Conservation (phyloP, 2,329 filamentous ascomycete genomes). For the Eutypella sp. region DNA sequence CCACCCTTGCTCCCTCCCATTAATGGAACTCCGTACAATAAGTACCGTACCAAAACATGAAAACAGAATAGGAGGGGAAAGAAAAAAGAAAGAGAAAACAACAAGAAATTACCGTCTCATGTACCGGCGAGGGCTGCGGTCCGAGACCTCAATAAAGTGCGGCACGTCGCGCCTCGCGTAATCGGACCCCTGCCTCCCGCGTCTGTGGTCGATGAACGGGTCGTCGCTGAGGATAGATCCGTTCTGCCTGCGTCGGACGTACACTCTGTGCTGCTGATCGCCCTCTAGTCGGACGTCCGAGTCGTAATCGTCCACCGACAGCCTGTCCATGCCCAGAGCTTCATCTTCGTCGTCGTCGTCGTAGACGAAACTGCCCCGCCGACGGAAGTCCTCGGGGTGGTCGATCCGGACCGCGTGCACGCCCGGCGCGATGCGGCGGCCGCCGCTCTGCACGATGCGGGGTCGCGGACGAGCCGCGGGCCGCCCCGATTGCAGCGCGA, state of each 20-base stretch:
- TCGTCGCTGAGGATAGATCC: slow-evolving; percentile 20
- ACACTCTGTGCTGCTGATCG: slow-evolving; percentile 11
- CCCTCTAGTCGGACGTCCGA: slow-evolving; percentile 4
- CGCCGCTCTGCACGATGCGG: not conserved
- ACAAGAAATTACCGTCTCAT: not conserved
- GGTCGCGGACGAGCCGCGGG: not conserved
- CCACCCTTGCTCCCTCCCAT: too few species aligned
- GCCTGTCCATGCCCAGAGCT: slow-evolving; percentile 3
- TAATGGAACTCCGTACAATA: too few species aligned
- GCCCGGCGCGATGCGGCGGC: not conserved
- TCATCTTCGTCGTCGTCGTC: slow-evolving; percentile 9
- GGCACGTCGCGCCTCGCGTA: not conserved
- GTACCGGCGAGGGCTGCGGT: not conserved
- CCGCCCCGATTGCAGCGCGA: not conserved
- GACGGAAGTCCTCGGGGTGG: slow-evolving; percentile 3
- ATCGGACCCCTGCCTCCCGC: slow-evolving; percentile 2
- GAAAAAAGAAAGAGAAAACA: not conserved
- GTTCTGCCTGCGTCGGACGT: slow-evolving; percentile 11
- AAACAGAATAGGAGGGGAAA: too few species aligned
- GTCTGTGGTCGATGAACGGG: slow-evolving; percentile 12
- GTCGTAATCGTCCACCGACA: slow-evolving; percentile 14
- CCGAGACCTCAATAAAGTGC: not conserved
- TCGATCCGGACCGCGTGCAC: not conserved
- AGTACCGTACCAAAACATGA: too few species aligned
- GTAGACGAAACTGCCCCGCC: slow-evolving; percentile 3